Evolutionary conservation across 495 filamentous ascomycete genomes (phyloP).

Genomic region (Lichina pygmaea): DNA sequence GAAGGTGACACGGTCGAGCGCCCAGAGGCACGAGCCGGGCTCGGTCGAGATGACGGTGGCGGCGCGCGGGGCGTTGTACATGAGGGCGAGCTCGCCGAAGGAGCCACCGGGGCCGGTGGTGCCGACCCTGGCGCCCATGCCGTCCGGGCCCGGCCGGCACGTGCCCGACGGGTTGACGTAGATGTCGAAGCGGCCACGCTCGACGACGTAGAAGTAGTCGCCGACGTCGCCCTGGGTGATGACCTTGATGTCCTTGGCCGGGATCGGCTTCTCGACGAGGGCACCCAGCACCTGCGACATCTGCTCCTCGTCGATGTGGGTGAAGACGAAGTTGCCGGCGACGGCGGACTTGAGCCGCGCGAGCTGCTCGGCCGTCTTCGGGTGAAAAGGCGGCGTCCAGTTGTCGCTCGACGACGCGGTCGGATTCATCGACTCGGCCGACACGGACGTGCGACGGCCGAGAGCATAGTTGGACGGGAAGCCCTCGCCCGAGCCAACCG

Average conservation of each 20-base stretch:
- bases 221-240: slow-evolving; percentile 90
- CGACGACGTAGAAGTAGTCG: slow-evolving; percentile 94
- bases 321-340: slow-evolving; percentile 77
- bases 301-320: slow-evolving; percentile 81
- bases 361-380: slow-evolving; percentile 60
- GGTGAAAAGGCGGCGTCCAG: slow-evolving; percentile 67
- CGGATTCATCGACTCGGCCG: slow-evolving; percentile 85
- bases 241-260: slow-evolving; percentile 84
- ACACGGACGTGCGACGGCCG: slow-evolving; percentile 81
- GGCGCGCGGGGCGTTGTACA: slow-evolving; percentile 97
- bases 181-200: slow-evolving; percentile 72
- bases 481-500: slow-evolving; percentile 19
- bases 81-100: slow-evolving; percentile 92
- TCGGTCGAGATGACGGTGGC: slow-evolving; percentile 79
- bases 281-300: slow-evolving; percentile 67
- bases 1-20: slow-evolving; percentile 85
- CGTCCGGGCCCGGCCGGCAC: slow-evolving; percentile 56
- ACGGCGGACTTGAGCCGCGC: slow-evolving; percentile 57
- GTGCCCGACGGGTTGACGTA: slow-evolving; percentile 63
- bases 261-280: slow-evolving; percentile 81
- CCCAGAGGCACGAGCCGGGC: slow-evolving; percentile 61
- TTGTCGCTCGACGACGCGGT: slow-evolving; percentile 57
- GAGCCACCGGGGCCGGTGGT: slow-evolving; percentile 67
- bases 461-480: slow-evolving; percentile 88
- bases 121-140: slow-evolving; percentile 64